phyloP scores from a whole-genome alignment of 371 early-diverging fungal species.

The Dipsacomyces acuminosporus region DNA sequence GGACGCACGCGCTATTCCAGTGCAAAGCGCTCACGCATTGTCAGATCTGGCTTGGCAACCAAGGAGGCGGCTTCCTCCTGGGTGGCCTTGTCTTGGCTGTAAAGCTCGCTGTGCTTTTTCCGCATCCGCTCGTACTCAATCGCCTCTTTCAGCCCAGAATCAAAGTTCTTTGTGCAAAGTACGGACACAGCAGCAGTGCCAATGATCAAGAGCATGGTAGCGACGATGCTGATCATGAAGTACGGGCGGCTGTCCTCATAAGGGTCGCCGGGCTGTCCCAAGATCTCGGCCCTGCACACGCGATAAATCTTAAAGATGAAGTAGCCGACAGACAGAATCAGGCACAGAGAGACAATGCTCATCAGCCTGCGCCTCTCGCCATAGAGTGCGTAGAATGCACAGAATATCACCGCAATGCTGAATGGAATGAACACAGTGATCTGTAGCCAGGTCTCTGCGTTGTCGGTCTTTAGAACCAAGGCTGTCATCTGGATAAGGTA shows the following conservation, averaged over 20 bases:
- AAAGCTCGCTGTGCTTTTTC: constrained; percentile 24
- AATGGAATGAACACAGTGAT: constrained; percentile 47
- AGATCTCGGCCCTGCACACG: constrained; percentile 46
- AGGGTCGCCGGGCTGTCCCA: constrained; percentile 40
- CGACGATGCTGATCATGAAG: constrained; percentile 52
- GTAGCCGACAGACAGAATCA: constrained; percentile 51
- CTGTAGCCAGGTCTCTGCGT: constrained; percentile 46
- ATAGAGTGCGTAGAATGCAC: constrained; percentile 46
- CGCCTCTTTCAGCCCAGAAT: constrained; percentile 47
- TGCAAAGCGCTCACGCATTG: constrained; percentile 24
- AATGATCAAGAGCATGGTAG: constrained; percentile 45
- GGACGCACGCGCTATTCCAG: constrained; percentile 10
- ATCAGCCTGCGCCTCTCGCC: constrained; percentile 52
- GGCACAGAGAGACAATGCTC: constrained; percentile 44
- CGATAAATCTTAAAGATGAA: constrained; percentile 57
- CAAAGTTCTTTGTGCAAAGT: constrained; percentile 48
- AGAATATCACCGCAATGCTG: constrained; percentile 32
- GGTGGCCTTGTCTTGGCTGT: constrained; percentile 1
- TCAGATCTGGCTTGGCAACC: constrained; percentile 1
- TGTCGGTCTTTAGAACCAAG: constrained; percentile 35
- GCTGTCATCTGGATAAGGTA: constrained; percentile 48
- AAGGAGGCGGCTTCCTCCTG: constrained; percentile 6
- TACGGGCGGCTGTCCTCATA: constrained; percentile 52
- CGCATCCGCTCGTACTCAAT: constrained; percentile 37
- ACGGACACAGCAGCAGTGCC: constrained; percentile 38